Evolutionary conservation across 148 eudicot species (phyloP).

Genomic region (Polygonum maritimum): DNA sequence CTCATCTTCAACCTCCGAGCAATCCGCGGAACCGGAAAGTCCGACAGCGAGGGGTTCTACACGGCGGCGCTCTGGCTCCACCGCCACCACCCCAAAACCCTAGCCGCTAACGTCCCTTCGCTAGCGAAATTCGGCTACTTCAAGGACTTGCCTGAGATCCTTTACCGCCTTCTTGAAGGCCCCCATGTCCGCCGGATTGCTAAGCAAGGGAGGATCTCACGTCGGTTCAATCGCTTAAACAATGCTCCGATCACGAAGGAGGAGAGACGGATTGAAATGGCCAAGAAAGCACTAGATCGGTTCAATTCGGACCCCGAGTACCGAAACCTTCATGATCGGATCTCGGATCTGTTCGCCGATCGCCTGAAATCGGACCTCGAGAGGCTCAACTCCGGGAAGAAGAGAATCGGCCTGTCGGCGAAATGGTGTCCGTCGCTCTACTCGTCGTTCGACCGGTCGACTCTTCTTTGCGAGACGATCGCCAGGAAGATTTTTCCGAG

Average conservation of each 20-base stretch:
- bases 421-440: slow-evolving; percentile 29
- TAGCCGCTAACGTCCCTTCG: slow-evolving; percentile 10
- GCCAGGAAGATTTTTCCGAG: slow-evolving; percentile 19
- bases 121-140: slow-evolving; percentile 17
- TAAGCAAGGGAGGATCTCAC: not conserved
- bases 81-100: slow-evolving; percentile 16
- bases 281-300: slow-evolving; percentile 13
- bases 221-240: no score
- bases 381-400: slow-evolving; percentile 13
- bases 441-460: slow-evolving; percentile 17
- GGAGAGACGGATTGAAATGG: slow-evolving; percentile 2
- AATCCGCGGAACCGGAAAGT: slow-evolving; percentile 22
- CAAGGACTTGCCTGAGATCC: slow-evolving; percentile 16
- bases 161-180: slow-evolving; percentile 9
- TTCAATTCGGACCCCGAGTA: slow-evolving; percentile 14
- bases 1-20: slow-evolving; percentile 20
- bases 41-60: slow-evolving; percentile 16
- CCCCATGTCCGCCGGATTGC: not conserved
- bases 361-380: slow-evolving; percentile 14
- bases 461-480: slow-evolving; percentile 20
- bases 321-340: slow-evolving; percentile 11
- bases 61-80: slow-evolving; percentile 18
- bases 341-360: slow-evolving; percentile 23
- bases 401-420: slow-evolving; percentile 19
- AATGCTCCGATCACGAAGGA: no score